Conservation (phyloP, 2,329 filamentous ascomycete species). For the Neofusicoccum kwambonambiense region DNA sequence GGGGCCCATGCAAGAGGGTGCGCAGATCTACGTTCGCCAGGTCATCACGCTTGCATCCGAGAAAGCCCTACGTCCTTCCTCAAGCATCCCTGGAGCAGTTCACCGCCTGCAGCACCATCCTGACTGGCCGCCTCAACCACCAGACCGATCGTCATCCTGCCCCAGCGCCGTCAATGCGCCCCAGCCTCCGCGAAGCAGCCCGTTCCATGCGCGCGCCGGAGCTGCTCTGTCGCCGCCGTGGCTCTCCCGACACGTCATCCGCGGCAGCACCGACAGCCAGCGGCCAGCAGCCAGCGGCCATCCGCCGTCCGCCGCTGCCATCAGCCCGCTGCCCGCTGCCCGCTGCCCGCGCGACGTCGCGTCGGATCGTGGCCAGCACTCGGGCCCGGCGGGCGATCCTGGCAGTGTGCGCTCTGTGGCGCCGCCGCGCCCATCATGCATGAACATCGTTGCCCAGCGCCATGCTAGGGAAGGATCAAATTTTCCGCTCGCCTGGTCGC, state of each 20-base stretch:
- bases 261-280: neutral
- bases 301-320: neutral
- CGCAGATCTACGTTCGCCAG: conserved; percentile 38
- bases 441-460: conserved; percentile 27
- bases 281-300: neutral
- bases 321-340: no score
- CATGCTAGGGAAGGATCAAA: conserved; percentile 22
- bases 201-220: no score
- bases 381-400: conserved; percentile 11
- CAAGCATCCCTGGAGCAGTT: conserved; percentile 37
- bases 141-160: neutral
- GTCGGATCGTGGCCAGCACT: neutral
- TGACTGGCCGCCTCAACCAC: conserved; percentile 36
- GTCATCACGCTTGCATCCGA: conserved; percentile 38
- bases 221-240: neutral
- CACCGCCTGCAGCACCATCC: conserved; percentile 30
- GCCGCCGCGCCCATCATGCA: conserved; percentile 28
- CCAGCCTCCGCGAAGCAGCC: neutral
- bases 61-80: conserved; percentile 17
- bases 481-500: conserved; percentile 35
- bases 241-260: conserved; percentile 14
- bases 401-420: conserved; percentile 18
- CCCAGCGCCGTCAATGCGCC: neutral
- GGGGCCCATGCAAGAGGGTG: conserved; percentile 19
- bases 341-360: neutral